Conservation (phyloP, 2,329 filamentous ascomycete species). For the Lachnellula cervina region DNA sequence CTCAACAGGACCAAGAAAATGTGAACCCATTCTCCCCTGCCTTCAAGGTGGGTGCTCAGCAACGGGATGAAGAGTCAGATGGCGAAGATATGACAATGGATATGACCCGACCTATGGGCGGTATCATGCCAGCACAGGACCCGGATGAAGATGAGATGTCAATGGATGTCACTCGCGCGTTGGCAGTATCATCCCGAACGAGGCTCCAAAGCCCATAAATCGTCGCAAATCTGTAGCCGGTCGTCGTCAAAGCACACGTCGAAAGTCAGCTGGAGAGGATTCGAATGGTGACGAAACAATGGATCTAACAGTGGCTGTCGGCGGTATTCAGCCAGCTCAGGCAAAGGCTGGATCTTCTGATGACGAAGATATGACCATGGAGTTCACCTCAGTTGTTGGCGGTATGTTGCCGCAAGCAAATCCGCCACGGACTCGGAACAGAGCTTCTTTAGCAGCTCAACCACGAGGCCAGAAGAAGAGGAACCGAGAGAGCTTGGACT, state of each 20-base stretch:
- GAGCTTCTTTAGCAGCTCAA: conserved; percentile 15
- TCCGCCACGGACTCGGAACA: conserved; percentile 28
- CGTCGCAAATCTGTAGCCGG: conserved; percentile 30
- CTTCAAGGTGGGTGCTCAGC: conserved; percentile 16
- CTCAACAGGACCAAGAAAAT: conserved; percentile 43
- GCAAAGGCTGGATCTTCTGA: conserved; percentile 35
- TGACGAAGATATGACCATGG: conserved; percentile 74
- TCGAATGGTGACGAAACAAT: conserved; percentile 38
- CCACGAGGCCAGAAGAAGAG: neutral
- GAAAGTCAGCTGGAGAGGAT: conserved; percentile 31
- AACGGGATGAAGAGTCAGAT: conserved; percentile 23
- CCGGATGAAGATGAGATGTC: conserved; percentile 56
- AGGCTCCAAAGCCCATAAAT: conserved; percentile 8
- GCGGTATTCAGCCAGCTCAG: conserved; percentile 42
- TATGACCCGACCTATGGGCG: conserved; percentile 53
- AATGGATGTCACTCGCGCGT: conserved; percentile 89
- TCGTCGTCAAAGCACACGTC: conserved; percentile 34
- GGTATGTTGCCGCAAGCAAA: conserved; percentile 41
- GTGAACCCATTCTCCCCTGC: conserved; percentile 41
- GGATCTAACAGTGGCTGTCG: conserved; percentile 54
- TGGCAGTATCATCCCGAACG: conserved; percentile 63
- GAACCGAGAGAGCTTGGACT: conserved; percentile 35
- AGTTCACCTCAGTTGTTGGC: conserved; percentile 64
- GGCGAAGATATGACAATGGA: conserved; percentile 47
- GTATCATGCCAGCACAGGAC: conserved; percentile 37